Evolutionary conservation across 2,329 filamentous ascomycete genomes (phyloP).

Genomic region (Clarireedia paspali): DNA sequence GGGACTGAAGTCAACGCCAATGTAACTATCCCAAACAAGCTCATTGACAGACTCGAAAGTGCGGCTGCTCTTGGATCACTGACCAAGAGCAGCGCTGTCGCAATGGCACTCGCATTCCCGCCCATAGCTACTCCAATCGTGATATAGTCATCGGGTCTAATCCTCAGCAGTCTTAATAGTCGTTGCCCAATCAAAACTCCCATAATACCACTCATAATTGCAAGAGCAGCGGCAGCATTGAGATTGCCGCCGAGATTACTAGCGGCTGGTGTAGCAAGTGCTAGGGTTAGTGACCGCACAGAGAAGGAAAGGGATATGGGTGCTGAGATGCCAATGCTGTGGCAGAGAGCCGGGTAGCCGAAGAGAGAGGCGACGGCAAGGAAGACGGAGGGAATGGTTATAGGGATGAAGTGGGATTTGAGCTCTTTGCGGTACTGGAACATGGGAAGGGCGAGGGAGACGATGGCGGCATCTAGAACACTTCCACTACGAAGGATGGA

Average conservation of each 20-base stretch:
- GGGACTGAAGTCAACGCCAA: slow-evolving; percentile 51
- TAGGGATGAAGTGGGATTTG: slow-evolving; percentile 42
- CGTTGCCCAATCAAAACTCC: slow-evolving; percentile 47
- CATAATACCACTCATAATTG: slow-evolving; percentile 51
- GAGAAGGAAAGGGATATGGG: slow-evolving; percentile 47
- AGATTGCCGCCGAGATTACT: slow-evolving; percentile 35
- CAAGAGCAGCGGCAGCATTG: slow-evolving; percentile 48
- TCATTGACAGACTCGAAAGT: slow-evolving; percentile 52
- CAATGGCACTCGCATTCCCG: slow-evolving; percentile 52
- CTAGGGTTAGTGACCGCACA: slow-evolving; percentile 49
- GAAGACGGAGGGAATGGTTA: slow-evolving; percentile 44
- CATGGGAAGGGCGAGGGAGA: slow-evolving; percentile 53
- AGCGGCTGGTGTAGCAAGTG: slow-evolving; percentile 50
- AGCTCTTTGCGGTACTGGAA: slow-evolving; percentile 52
- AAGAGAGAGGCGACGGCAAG: slow-evolving; percentile 48
- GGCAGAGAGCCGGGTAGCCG: slow-evolving; percentile 48
- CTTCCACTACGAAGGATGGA: slow-evolving; percentile 27
- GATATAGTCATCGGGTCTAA: slow-evolving; percentile 55
- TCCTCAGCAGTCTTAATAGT: slow-evolving; percentile 41
- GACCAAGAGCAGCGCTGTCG: slow-evolving; percentile 47
- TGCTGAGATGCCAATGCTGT: slow-evolving; percentile 45
- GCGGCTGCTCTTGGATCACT: slow-evolving; percentile 52
- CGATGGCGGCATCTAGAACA: slow-evolving; percentile 49
- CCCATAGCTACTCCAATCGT: slow-evolving; percentile 55
- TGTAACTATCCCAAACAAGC: slow-evolving; percentile 51